Evolutionary conservation across 139 green algal species (phyloP).

Genomic region (Tetraselmis striata): DNA sequence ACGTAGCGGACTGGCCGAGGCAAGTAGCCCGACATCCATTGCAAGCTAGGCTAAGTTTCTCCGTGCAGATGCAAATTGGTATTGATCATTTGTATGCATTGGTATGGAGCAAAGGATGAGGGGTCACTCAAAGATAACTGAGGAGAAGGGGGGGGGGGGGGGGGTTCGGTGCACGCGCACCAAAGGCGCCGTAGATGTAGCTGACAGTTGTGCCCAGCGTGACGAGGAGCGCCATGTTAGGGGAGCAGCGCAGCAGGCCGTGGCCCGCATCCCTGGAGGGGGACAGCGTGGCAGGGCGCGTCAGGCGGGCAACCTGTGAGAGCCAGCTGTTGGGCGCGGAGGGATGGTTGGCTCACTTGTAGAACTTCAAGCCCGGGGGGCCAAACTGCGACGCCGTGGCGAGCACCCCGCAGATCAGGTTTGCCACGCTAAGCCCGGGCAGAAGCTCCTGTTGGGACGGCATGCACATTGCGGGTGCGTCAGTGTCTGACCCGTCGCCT

Average conservation of each 20-base stretch:
- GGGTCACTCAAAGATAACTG: too few relatives aligned
- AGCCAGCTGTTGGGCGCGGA: too few relatives aligned
- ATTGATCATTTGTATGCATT: too few relatives aligned
- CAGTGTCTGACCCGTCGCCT: neutral
- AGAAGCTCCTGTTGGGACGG: neutral
- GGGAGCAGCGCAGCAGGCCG: neutral
- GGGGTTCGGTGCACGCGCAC: too few relatives aligned
- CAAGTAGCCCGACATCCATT: too few relatives aligned
- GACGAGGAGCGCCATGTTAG: neutral
- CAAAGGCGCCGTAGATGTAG: neutral
- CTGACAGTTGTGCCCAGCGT: neutral
- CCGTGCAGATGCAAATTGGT: too few relatives aligned
- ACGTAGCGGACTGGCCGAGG: too few relatives aligned
- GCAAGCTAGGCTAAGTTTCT: too few relatives aligned
- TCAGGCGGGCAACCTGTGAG: neutral
- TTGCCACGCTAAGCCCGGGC: neutral
- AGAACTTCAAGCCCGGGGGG: neutral
- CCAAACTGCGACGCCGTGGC: neutral
- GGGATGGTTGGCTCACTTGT: neutral
- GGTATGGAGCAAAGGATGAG: too few relatives aligned
- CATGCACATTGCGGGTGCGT: neutral
- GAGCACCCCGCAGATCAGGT: neutral
- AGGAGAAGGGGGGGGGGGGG: too few relatives aligned
- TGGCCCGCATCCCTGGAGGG: neutral
- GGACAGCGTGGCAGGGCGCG: neutral